These are phyloP conservation scores for Raphanus raphanistrum DNA, from an alignment of 345 rosid species.

Conservation along the genomic window DNA sequence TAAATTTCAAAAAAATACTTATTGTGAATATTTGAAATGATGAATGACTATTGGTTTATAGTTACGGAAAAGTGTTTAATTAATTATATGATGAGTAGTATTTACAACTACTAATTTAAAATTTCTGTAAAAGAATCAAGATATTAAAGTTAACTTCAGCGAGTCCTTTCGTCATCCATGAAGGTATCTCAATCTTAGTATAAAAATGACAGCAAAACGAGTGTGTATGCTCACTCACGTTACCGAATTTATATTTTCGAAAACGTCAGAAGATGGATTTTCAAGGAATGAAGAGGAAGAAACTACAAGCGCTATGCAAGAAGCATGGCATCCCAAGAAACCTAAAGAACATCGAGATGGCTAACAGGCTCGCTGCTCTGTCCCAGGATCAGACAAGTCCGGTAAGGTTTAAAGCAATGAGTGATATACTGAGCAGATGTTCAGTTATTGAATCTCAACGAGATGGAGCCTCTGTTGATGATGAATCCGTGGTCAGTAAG, in stretches of 20 bases:
- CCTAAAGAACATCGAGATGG: slow-evolving; percentile 57
- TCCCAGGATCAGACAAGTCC: slow-evolving; percentile 39
- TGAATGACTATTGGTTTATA: background rate
- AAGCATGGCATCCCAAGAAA: slow-evolving; percentile 64
- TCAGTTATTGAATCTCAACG: background rate
- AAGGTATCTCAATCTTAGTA: background rate
- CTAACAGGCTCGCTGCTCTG: slow-evolving; percentile 37
- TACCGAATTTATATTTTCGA: background rate
- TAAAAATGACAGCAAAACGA: background rate
- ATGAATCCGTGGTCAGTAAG: background rate
- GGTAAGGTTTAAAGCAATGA: background rate
- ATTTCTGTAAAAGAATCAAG: background rate
- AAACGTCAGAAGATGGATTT: slow-evolving; percentile 42
- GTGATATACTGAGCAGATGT: background rate
- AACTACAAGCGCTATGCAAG: slow-evolving; percentile 61
- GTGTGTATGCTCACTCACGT: background rate
- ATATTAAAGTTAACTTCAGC: background rate
- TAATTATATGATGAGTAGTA: background rate
- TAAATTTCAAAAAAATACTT: background rate
- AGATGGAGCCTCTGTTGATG: slow-evolving; percentile 9
- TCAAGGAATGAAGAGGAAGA: slow-evolving; percentile 51
- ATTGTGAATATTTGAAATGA: background rate
- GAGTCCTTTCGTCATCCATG: background rate
- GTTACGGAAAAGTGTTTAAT: background rate
- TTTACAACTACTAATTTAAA: background rate